Conservation (phyloP, 371 early-diverging fungal species). For the Blakeslea trispora region DNA sequence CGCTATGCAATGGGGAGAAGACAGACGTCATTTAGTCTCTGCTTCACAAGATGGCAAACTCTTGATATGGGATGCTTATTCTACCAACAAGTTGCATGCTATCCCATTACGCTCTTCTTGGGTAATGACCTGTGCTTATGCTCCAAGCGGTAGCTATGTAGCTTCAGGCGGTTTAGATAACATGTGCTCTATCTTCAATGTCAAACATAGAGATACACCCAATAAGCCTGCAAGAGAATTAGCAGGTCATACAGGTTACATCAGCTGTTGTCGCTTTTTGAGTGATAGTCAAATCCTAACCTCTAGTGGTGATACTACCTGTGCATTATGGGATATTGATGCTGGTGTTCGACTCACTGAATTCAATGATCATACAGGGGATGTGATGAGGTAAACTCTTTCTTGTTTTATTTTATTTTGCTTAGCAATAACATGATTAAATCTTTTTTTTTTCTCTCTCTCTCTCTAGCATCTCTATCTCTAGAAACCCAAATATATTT, state of each 20-base stretch:
- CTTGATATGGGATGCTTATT: slow-evolving; percentile 97
- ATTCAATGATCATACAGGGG: slow-evolving; percentile 96
- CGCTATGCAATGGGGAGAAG: slow-evolving; percentile 98
- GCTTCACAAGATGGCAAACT: slow-evolving; percentile 99
- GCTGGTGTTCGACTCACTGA: slow-evolving; percentile 91
- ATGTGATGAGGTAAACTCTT: slow-evolving; percentile 96
- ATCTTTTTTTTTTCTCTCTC: neutral
- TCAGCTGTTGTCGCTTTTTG: slow-evolving; percentile 95
- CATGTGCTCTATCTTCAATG: slow-evolving; percentile 94
- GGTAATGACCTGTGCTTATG: slow-evolving; percentile 99
- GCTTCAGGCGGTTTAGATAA: slow-evolving; percentile 99
- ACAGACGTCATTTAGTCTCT: slow-evolving; percentile 91
- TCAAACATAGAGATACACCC: slow-evolving; percentile 88
- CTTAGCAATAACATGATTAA: too few species aligned
- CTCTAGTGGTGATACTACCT: slow-evolving; percentile 94
- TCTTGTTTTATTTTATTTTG: too few species aligned
- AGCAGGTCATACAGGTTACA: slow-evolving; percentile 94
- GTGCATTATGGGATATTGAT: slow-evolving; percentile 98
- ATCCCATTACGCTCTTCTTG: slow-evolving; percentile 98
- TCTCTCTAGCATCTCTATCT: slow-evolving; percentile 72
- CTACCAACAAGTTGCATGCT: slow-evolving; percentile 96
- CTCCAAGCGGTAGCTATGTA: slow-evolving; percentile 94
- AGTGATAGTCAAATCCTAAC: slow-evolving; percentile 94
- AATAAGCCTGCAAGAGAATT: slow-evolving; percentile 94
- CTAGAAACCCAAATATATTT: slow-evolving; percentile 93